These are phyloP conservation scores for Mycena sanguinolenta DNA, from an alignment of 768 basidiomycete genomes.

Conservation along the genomic window DNA sequence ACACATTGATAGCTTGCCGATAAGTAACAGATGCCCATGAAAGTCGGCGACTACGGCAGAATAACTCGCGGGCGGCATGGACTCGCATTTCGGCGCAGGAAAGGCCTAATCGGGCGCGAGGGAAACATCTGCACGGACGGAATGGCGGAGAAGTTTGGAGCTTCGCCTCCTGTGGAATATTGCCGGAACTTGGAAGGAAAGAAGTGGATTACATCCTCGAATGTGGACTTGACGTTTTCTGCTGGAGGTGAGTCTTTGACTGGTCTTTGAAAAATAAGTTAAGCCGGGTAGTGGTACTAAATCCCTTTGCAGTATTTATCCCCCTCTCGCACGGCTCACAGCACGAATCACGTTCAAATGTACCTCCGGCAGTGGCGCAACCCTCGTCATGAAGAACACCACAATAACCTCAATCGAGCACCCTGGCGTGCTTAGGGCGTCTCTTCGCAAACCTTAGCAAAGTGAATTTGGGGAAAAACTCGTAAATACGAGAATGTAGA, in stretches of 20 bases:
- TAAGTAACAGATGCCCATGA: slow-evolving; percentile 18
- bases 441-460: slow-evolving; percentile 46
- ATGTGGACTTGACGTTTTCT: slow-evolving; percentile 35
- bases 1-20: too few species aligned
- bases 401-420: slow-evolving; percentile 44
- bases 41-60: slow-evolving; percentile 49
- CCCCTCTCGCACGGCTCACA: slow-evolving; percentile 41
- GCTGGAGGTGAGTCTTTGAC: slow-evolving; percentile 17
- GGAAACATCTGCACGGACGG: slow-evolving; percentile 49
- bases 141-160: slow-evolving; percentile 39
- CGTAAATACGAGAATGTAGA: too few species aligned
- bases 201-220: slow-evolving; percentile 46
- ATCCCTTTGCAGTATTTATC: not conserved
- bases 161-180: slow-evolving; percentile 41
- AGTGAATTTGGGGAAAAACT: too few species aligned
- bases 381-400: slow-evolving; percentile 49
- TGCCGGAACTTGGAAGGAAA: slow-evolving; percentile 36
- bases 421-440: slow-evolving; percentile 41
- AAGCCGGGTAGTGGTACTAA: not conserved
- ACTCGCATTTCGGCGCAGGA: slow-evolving; percentile 41
- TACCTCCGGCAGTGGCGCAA: slow-evolving; percentile 43
- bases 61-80: slow-evolving; percentile 38
- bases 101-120: slow-evolving; percentile 46
- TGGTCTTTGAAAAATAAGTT: not conserved
- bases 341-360: slow-evolving; percentile 46